Percentiles rank a stretch among this genome's conserved stretches.
phyloP scores from a whole-genome alignment of 768 basidiomycete genomes.

The Kockovaella imperatae region DNA sequence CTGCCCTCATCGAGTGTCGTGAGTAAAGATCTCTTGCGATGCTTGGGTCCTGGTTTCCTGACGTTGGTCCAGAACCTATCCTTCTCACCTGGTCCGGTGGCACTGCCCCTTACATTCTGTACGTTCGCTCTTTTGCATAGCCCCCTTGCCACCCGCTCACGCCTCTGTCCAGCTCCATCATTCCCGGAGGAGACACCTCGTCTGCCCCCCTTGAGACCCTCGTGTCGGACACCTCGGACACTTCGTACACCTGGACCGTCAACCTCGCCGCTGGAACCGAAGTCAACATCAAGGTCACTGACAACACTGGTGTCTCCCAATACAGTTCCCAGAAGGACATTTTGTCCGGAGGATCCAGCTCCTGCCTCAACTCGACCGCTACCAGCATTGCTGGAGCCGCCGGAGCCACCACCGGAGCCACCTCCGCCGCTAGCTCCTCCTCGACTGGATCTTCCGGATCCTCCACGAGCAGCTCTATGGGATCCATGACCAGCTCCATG shows the following conservation, averaged over 20 bases:
- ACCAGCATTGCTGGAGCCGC: constrained; percentile 8
- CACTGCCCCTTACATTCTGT: constrained; percentile 40
- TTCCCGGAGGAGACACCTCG: constrained; percentile 38
- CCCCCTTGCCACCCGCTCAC: background rate
- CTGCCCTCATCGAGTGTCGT: constrained; percentile 38
- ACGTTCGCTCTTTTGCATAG: constrained; percentile 7
- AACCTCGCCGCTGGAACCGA: constrained; percentile 45
- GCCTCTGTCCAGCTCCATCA: constrained; percentile 44
- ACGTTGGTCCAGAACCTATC: constrained; percentile 20
- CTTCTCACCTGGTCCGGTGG: constrained; percentile 32
- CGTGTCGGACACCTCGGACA: constrained; percentile 3
- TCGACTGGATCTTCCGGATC: constrained; percentile 4
- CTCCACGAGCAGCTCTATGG: background rate
- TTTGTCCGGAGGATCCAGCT: constrained; percentile 26
- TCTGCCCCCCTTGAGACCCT: constrained; percentile 31
- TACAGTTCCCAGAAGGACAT: constrained; percentile 39
- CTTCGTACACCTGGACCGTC: constrained; percentile 36
- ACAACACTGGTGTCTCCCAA: constrained; percentile 51
- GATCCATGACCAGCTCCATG: background rate
- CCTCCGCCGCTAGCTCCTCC: constrained; percentile 10
- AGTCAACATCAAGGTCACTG: constrained; percentile 58
- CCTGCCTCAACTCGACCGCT: constrained; percentile 27
- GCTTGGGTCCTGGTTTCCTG: background rate
- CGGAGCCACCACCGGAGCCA: background rate
- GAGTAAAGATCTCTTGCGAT: constrained; percentile 6